phyloP scores from a whole-genome alignment of 2,329 filamentous ascomycete species.

The Neurospora sp. region DNA sequence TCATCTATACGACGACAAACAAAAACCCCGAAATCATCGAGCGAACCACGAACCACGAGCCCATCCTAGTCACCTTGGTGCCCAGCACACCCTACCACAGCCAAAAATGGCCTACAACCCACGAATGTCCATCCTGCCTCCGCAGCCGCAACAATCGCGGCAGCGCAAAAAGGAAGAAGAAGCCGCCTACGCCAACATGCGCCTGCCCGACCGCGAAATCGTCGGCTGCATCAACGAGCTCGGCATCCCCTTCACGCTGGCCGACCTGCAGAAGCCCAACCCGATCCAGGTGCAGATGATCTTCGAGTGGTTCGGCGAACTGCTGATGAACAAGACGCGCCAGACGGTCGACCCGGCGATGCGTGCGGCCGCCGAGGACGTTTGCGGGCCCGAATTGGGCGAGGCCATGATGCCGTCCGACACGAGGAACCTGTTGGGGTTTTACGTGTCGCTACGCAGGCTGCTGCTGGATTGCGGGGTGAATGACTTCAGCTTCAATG shows the following conservation, averaged over 20 bases:
- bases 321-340: conserved; percentile 86
- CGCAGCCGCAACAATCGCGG: conserved; percentile 40
- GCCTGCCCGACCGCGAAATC: conserved; percentile 64
- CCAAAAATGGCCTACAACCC: conserved; percentile 46
- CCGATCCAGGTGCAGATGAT: conserved; percentile 93
- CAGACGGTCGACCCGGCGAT: conserved; percentile 92
- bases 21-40: neutral
- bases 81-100: neutral
- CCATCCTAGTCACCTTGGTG: neutral
- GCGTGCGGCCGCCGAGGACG: conserved; percentile 79
- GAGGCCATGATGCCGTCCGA: conserved; percentile 74
- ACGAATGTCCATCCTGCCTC: conserved; percentile 50
- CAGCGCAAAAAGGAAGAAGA: conserved; percentile 50
- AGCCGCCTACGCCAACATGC: conserved; percentile 49
- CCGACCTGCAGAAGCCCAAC: conserved; percentile 88
- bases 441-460: conserved; percentile 74
- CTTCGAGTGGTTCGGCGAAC: conserved; percentile 93
- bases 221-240: conserved; percentile 97
- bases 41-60: conserved; percentile 3
- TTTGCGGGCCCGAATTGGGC: conserved; percentile 71
- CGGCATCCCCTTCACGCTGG: conserved; percentile 75
- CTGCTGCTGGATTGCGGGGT: conserved; percentile 83
- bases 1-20: conserved; percentile 1
- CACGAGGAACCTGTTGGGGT: conserved; percentile 89
- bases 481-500: conserved; percentile 85